These are phyloP conservation scores for Trichoderma lentiforme DNA, from an alignment of 2,329 filamentous ascomycete species.

Conservation along the genomic window DNA sequence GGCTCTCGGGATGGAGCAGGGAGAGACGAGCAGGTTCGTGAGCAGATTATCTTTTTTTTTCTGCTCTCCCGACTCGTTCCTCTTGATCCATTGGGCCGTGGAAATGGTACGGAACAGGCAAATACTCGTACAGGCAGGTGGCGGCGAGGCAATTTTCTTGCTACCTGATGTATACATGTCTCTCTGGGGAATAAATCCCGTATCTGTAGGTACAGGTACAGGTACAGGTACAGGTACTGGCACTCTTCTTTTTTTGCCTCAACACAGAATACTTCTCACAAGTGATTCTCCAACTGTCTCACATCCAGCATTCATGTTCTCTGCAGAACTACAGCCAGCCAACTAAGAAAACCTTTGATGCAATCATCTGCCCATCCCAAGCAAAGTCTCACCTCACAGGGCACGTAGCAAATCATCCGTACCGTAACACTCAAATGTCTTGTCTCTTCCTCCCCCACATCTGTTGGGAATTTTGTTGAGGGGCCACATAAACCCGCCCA, in stretches of 20 bases:
- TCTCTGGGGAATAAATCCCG: not conserved
- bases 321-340: not conserved
- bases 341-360: not conserved
- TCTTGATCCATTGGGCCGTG: not conserved
- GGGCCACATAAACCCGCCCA: not conserved
- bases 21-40: not conserved
- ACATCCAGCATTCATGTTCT: not conserved
- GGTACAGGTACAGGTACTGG: not conserved
- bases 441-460: constrained; percentile 3
- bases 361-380: not conserved
- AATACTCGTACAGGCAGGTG: not conserved
- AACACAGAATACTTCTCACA: not conserved
- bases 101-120: not conserved
- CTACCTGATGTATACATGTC: not conserved
- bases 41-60: not conserved
- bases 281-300: not conserved
- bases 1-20: not conserved
- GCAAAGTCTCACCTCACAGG: not conserved
- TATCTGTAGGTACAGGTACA: not conserved
- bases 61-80: not conserved
- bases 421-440: not conserved
- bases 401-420: not conserved
- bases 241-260: not conserved
- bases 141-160: not conserved
- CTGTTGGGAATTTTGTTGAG: constrained; percentile 18